Base-by-base conservation (phyloP, 73 alveolate genomes). In the Tetrahymena borealis region DNA sequence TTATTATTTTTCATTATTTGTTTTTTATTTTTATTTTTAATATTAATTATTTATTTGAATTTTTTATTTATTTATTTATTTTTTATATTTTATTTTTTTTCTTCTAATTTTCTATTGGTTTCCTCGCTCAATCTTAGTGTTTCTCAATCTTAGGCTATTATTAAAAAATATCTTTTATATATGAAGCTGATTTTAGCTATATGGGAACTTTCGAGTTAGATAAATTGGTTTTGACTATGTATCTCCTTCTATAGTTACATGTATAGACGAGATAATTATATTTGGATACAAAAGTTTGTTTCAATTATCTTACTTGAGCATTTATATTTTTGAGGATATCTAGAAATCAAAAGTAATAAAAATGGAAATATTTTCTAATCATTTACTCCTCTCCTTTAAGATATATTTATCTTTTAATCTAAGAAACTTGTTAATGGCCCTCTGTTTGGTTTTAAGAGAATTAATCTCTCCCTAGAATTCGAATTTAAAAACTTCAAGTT, bases 71-170 rank as follows among this genome's bases (percentile, higher is more conserved):
- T 40, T 32, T 40, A 15, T 40, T 40, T 40, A 20, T 40, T 40
- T 40, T 8, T 40, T 7, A 11, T 40, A 15, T 40, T 60, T 60
- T 60, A 32, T n/a, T 60, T n/a, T 8, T 13, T 0, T 28, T 60
- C 28, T n/a, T 60, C 28, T 0, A 10, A 6, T n/a, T n/a, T 60
- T 15, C 28, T 60, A 13, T 20, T 0, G n/a, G 85, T 60, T 60
- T 60, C 85, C 85, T 60, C 85, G 85, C 85, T 60, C 85, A n/a
- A 60, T 60, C 85, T 60, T 60, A 60, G 85, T 60, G 35, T n/a
- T n/a, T 60, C 85, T 60, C 85, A 60, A 60, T 60, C 85, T 60
- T 60, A 60, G 85, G 10, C 85, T 60, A 60, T 60, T 35, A 24
- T 43, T 60, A n/a, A 60, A 60, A 60, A 60, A 60, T 60, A 60